Conservation (phyloP, 2,329 filamentous ascomycete genomes). For the Lecanicillium sp. region DNA sequence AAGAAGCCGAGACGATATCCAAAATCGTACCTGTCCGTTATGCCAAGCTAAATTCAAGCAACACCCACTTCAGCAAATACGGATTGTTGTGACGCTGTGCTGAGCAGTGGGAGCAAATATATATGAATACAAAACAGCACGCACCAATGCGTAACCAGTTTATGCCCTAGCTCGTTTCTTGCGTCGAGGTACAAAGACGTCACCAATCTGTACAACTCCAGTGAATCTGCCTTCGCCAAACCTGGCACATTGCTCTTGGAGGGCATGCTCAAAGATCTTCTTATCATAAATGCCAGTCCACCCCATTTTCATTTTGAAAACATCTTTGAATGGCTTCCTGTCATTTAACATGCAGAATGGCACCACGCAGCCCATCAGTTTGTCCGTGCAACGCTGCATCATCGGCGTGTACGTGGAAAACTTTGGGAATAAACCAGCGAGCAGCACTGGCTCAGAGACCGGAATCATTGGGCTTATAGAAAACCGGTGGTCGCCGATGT, state of each 20-base stretch:
- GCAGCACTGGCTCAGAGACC: not conserved
- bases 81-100: no score
- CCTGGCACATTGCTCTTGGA: constrained; percentile 28
- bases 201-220: not conserved
- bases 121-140: no score
- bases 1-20: no score
- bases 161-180: not conserved
- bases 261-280: constrained; percentile 26
- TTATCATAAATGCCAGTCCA: constrained; percentile 32
- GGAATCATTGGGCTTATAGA: constrained; percentile 32
- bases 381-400: constrained; percentile 33
- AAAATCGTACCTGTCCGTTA: no score
- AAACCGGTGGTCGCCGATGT: constrained; percentile 31
- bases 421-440: not conserved
- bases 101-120: no score
- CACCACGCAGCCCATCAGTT: constrained; percentile 30
- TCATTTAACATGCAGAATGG: constrained; percentile 27
- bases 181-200: no score
- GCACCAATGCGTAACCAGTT: no score
- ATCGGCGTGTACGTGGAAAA: constrained; percentile 17
- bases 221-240: constrained; percentile 29
- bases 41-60: no score
- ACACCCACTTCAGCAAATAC: no score
- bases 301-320: constrained; percentile 31
- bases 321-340: constrained; percentile 21